Base-by-base conservation (phyloP, 164 flowering plant species). In the Taxillus chinensis region DNA sequence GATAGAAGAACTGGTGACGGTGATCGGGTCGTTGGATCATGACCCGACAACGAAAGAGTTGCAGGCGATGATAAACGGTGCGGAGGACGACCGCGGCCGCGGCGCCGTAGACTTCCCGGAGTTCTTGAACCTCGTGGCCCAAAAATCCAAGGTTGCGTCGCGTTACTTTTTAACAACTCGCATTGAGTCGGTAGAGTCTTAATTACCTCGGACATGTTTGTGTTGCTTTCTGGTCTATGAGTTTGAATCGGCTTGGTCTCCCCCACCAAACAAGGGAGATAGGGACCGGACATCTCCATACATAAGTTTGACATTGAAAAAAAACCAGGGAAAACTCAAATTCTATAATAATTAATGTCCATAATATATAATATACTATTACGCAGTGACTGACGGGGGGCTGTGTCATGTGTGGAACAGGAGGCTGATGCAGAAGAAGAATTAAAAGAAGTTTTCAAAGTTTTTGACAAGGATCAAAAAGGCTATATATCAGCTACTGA, bases 391-490 rank as follows among this genome's bases (percentile, higher is more conserved):
- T 27, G 27, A 27, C 2, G 27, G 27, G 27, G 51, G 51, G 10
- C 12, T 48, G 13, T 7, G 10, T 11, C 12, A 48, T 27, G 27
- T 53, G 8, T 45, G 14, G 42, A 42, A 7, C 57, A 89, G 89
- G 96, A 86, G 39, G 76, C 76, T 55, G 96, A 86, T 68, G 86
- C 81, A 7, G 91, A 85, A 61, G 91, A 89, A 45, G 96, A 89
- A 70, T 86, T 89, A 2, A 78, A 73, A 70, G 90, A 83, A 68
- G 96, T 89, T 58, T 89, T 89, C 75, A 83, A 80, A 76, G 90
- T 85, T 13, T 89, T 89, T 70, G 96, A 89, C 71, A 89, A 89
- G 68, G 92, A 86, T 66, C 87, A 85, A 63, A 79, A 89, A 63
- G 96, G 96, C 2, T 86, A 71, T 54, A 85, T 89, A 42, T 86